A percentile compares a stretch with the other conserved stretches of the same genome.
Conservation (phyloP, 768 basidiomycete genomes). For the Rhodocollybia butyracea region DNA sequence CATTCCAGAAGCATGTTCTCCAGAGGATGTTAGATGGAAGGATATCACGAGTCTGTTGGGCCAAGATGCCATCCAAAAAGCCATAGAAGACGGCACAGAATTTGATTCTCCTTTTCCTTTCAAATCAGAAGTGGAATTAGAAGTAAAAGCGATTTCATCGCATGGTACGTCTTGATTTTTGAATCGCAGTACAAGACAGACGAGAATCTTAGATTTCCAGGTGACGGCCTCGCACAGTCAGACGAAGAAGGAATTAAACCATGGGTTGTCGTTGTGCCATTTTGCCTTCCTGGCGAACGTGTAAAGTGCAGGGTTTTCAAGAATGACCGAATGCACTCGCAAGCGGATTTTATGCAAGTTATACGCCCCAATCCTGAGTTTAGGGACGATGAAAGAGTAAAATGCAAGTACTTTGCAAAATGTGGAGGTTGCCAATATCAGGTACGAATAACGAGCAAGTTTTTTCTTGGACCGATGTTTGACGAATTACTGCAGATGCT, state of each 20-base stretch:
- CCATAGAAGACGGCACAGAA: conserved; percentile 46
- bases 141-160: conserved; percentile 61
- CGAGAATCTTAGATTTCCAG: conserved; percentile 31
- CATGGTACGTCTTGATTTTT: conserved; percentile 39
- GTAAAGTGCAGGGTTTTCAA: conserved; percentile 73
- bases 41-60: conserved; percentile 74
- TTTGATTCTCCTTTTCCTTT: conserved; percentile 58
- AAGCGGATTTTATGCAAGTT: conserved; percentile 71
- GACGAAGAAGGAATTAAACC: conserved; percentile 42
- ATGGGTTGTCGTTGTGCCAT: conserved; percentile 85
- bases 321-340: conserved; percentile 66
- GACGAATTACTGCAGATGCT: conserved; percentile 57
- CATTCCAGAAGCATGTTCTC: conserved; percentile 52
- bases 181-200: background rate
- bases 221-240: conserved; percentile 62
- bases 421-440: conserved; percentile 97
- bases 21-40: conserved; percentile 71
- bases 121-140: conserved; percentile 62
- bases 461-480: background rate
- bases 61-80: conserved; percentile 45
- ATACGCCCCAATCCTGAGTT: conserved; percentile 58
- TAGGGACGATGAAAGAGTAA: conserved; percentile 61
- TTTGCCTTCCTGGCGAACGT: conserved; percentile 80
- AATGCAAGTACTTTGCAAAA: conserved; percentile 84
- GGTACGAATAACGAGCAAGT: conserved; percentile 33